Conservation (phyloP, 176 grass and related monocot species). For the Tuctoria greenei region DNA sequence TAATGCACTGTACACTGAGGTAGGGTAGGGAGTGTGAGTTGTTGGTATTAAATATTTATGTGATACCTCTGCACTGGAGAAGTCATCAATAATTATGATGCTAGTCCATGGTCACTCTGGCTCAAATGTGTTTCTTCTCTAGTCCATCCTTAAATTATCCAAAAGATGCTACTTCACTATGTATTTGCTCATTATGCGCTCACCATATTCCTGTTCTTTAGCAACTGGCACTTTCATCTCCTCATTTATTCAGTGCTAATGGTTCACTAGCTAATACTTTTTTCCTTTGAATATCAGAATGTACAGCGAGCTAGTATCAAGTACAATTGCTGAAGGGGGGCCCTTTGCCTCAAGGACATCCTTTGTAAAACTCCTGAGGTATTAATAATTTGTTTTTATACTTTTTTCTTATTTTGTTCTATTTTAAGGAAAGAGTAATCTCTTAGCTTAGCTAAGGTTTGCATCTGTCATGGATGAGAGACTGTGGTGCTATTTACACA, state of each 20-base stretch:
- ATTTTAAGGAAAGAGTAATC: neutral
- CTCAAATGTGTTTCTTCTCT: too few species aligned
- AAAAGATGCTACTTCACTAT: too few species aligned
- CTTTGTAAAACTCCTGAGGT: constrained; percentile 97
- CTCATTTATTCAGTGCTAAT: neutral
- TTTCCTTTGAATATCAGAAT: constrained; percentile 62
- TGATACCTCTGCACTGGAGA: neutral
- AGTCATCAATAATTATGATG: neutral
- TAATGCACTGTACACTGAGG: neutral
- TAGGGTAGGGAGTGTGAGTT: neutral
- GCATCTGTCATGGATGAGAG: neutral
- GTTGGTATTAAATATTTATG: neutral
- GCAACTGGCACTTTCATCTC: neutral
- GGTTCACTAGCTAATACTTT: neutral
- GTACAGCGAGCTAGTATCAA: constrained; percentile 99
- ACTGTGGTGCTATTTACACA: neutral
- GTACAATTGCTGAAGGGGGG: constrained; percentile 91
- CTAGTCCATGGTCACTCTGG: too few species aligned
- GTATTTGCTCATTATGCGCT: neutral
- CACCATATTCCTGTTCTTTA: constrained; percentile 18
- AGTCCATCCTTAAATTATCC: too few species aligned
- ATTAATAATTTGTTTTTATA: constrained; percentile 8
- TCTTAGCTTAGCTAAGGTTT: neutral
- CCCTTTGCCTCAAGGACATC: constrained; percentile 96
- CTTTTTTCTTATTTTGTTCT: neutral